Base-by-base conservation (phyloP, 352 stramenopile genomes). In the Globisporangium iwayamae region DNA sequence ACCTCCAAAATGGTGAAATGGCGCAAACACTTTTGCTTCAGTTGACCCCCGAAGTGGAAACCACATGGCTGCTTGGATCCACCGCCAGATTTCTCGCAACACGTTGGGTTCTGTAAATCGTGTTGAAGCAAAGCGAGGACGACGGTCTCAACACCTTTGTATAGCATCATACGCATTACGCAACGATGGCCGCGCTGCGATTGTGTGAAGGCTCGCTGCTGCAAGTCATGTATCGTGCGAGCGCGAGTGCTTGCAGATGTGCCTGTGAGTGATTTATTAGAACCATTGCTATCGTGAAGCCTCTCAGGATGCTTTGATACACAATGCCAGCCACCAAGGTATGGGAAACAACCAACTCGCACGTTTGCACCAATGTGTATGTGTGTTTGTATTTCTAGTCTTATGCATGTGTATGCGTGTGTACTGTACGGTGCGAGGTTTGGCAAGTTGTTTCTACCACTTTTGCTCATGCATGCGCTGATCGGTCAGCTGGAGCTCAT, bases 21-120 rank as follows among this genome's bases (percentile, higher is more conserved):
- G 52, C 61, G 61, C 61, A 67, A 67, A 67, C 61, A 67, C 36
- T 48, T 55, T 60, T 60, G 58, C 58, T 64, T 64, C 58, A 64
- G 58, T 32, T 11, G n/a, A 51, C 7, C 16, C 22, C 16, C 36
- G 25, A 53, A 43, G 7, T 11, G 32, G 62, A 30, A 67, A 62
- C 61, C 41, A 50, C 11, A 30, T 56, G 30, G 48, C 43, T 55
- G 45, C 53, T 57, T 67, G 53, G 53, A 67, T 62, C 48, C 38
- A 65, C 39, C 59, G 32, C 47, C 47, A 50, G 10, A 41, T 47
- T 51, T 39, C 28, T 50, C 18, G 38, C 36, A 41, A 41, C 20
- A 38, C 50, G 50, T 56, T 54, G 36, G 36, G 36, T 54, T 54
- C 16, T 56, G 50, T n/a, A 2, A 8, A 22, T 34, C 36, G 36